Conservation (phyloP, 2,329 filamentous ascomycete genomes). For the Pseudocercospora vitis region DNA sequence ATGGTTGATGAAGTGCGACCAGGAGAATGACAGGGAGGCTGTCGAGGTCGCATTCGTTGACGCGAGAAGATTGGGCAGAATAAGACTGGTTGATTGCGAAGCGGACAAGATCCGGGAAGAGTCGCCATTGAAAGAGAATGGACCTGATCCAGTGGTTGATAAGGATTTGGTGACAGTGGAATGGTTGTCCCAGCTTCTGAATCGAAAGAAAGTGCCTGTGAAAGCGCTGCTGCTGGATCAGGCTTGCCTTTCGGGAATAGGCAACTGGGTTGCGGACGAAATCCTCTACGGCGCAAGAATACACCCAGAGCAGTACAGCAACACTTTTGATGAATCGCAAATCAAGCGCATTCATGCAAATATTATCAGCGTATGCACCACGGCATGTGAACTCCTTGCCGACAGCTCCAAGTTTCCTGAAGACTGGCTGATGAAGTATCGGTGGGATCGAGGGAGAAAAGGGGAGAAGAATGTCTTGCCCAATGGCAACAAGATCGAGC, state of each 20-base stretch:
- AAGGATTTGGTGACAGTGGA: slow-evolving; percentile 71
- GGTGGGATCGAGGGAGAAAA: slow-evolving; percentile 86
- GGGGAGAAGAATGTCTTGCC: slow-evolving; percentile 67
- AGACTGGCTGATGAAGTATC: slow-evolving; percentile 62
- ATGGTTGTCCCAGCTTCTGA: slow-evolving; percentile 72
- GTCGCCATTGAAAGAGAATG: slow-evolving; percentile 83
- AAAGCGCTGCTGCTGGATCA: slow-evolving; percentile 90
- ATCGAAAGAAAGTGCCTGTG: slow-evolving; percentile 76
- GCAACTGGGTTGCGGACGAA: slow-evolving; percentile 97
- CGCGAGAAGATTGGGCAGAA: slow-evolving; percentile 71
- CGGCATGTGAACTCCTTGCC: slow-evolving; percentile 73
- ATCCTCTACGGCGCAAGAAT: slow-evolving; percentile 84
- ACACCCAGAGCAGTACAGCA: slow-evolving; percentile 90
- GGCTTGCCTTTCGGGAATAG: slow-evolving; percentile 83
- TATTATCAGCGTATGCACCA: slow-evolving; percentile 76
- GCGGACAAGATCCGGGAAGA: slow-evolving; percentile 72
- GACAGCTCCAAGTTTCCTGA: slow-evolving; percentile 83
- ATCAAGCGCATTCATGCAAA: slow-evolving; percentile 69
- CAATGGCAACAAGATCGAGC: slow-evolving; percentile 79
- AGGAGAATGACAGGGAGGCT: slow-evolving; percentile 43
- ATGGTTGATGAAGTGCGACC: slow-evolving; percentile 66
- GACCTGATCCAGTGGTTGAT: slow-evolving; percentile 87
- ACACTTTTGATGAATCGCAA: slow-evolving; percentile 72
- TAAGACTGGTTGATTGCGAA: slow-evolving; percentile 78
- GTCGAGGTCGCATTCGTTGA: slow-evolving; percentile 80